phyloP scores from a whole-genome alignment of 1,284 basidiomycete species.

The Trichosporon asahii region DNA sequence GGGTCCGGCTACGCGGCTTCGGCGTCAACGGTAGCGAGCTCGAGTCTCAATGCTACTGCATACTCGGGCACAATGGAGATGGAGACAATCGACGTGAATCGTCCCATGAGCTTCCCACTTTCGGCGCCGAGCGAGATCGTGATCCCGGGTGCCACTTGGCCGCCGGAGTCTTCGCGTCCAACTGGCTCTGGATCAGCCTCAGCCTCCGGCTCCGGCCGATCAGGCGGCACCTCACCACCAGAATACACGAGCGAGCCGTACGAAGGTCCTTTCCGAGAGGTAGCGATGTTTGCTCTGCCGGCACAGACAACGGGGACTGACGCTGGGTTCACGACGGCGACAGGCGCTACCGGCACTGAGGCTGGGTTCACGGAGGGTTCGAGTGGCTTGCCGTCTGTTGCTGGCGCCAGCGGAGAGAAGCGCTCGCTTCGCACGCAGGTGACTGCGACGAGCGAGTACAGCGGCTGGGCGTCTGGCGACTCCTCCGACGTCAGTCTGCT shows the following conservation, averaged over 20 bases:
- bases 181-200: background rate
- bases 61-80: background rate
- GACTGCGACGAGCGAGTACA: background rate
- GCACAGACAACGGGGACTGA: background rate
- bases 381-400: background rate
- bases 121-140: conserved; percentile 1
- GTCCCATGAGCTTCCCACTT: background rate
- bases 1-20: background rate
- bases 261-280: background rate
- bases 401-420: background rate
- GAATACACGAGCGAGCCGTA: background rate
- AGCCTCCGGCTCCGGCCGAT: background rate
- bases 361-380: background rate
- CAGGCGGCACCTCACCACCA: background rate
- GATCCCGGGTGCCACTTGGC: background rate
- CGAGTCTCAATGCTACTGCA: background rate
- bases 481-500: background rate
- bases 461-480: background rate
- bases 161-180: background rate
- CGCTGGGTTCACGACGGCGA: background rate
- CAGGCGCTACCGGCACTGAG: background rate
- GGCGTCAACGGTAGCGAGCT: background rate
- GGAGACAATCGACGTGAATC: background rate
- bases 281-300: background rate
- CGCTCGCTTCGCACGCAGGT: background rate